Percentiles rank a stretch among this genome's conserved stretches.
Conservation (phyloP, 2,329 filamentous ascomycete genomes). For the Cordyceps cicadae region DNA sequence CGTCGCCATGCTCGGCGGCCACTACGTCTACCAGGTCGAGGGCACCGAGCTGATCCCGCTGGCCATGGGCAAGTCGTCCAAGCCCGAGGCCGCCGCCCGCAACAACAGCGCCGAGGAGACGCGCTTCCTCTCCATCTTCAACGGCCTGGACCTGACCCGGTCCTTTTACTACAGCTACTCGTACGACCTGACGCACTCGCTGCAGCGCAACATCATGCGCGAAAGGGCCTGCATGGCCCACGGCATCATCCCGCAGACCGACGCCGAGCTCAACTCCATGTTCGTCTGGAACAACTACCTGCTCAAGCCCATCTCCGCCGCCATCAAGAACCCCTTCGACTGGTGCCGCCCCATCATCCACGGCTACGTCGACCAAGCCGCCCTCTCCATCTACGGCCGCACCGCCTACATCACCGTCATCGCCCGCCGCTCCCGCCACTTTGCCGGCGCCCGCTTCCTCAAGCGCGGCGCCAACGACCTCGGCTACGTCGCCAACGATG, state of each 20-base stretch:
- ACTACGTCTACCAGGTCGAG: conserved; percentile 93
- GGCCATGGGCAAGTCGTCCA: conserved; percentile 61
- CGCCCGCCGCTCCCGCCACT: conserved; percentile 82
- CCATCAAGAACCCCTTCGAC: conserved; percentile 75
- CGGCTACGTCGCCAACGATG: conserved; percentile 95
- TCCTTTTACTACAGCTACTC: conserved; percentile 99
- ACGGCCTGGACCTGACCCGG: conserved; percentile 79
- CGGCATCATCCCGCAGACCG: conserved; percentile 49
- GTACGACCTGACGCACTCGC: conserved; percentile 85
- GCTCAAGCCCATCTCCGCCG: conserved; percentile 61
- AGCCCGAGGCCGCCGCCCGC: conserved; percentile 53
- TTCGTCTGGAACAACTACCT: conserved; percentile 97
- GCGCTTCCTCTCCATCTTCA: conserved; percentile 79
- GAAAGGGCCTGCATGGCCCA: conserved; percentile 65
- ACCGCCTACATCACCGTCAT: conserved; percentile 90
- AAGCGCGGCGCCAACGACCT: conserved; percentile 92
- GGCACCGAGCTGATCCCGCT: conserved; percentile 86
- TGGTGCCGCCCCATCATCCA: conserved; percentile 97
- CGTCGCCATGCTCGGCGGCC: conserved; percentile 90
- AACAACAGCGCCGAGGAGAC: conserved; percentile 72
- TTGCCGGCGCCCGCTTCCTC: conserved; percentile 87
- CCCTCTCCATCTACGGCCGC: conserved; percentile 76
- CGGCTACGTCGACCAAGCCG: conserved; percentile 86
- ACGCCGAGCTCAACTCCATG: conserved; percentile 78
- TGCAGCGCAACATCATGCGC: conserved; percentile 84